Evolutionary conservation across 352 stramenopile genomes (phyloP), one percentile per base, ranked within the genome.

Genomic region (Globisporangium splendens): DNA sequence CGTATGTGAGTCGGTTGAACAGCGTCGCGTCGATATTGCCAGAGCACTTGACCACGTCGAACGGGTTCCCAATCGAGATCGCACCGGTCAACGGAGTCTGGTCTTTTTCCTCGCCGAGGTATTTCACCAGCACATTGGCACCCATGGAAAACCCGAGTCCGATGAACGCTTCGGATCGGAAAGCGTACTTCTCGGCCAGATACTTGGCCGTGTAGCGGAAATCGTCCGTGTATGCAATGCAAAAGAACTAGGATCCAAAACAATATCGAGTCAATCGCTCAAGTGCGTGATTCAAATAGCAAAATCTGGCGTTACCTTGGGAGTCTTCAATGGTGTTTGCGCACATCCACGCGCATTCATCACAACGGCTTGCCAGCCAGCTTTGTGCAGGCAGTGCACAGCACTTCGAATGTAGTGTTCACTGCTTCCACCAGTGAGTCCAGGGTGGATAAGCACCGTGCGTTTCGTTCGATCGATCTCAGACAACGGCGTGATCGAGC

Each of bases 71-170:
- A 8, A 91, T 69, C 12, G 81, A 88, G 21, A 93, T 66, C 10
- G 66, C 82, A 13, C 75, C 83, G 0, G 72, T 78, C 3, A 91
- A 60, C 2, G 62, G 59, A 4, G 69, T 62, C 31, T 68, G n/a
- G 0, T 81, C 63, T 2, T 63, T 51, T 49, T 90, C 69, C 61
- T 93, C 83, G 0, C 83, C 83, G 10, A 93, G 54, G 68, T 85
- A 93, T 65, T 93, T 93, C 44, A 88, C 75, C 47, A 93, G 62
- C 14, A 90, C 72, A 59, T 93, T 93, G 15, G 79, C 78, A 24
- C 83, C 83, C 69, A 90, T 85, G 22, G 79, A 93, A 54, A 88
- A 93, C 1, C 83, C 83, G 11, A 86, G 69, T 3, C 59, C 82
- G 6, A 93, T 58, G 59, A 88, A 79, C 6, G 70, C 57, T 46